Base-by-base conservation (phyloP, 208 protist genomes). In the Crithidia thermophila region DNA sequence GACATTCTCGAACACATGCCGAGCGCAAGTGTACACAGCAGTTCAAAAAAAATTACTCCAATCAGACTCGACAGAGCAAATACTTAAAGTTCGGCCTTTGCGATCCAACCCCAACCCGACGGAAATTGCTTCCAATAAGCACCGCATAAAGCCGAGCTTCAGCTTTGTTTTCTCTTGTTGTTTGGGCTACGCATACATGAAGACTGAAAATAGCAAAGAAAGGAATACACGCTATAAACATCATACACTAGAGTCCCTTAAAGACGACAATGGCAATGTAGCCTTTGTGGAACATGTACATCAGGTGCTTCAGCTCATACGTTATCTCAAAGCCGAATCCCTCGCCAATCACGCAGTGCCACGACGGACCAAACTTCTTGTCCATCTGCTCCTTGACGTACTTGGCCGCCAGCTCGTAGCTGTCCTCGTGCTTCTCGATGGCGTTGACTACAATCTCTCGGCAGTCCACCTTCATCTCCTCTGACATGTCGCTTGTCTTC, bases 301-400 rank as follows among this genome's bases (percentile, higher is more conserved):
- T 90, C 6, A 98, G 75, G 39, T 98, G 91, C 72, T 98, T 98
- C 79, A 94, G 84, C 72, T 98, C 91, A 58, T 97, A 95, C 13
- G 88, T 95, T 40, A 98, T 96, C 59, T 95, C 87, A 67, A 98
- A 98, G 6, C 93, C 93, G 52, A 97, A 98, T 14, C 95, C 95
- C 60, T 98, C 89, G 11, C 97, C 97, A 43, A 98, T 97, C n/a
- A 98, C 85, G 40, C 93, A 97, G 61, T 98, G 89, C 95, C 94
- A 98, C 4, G 85, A 92, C 10, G 86, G 75, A 28, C 95, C 95
- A 67, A 93, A 98, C 75, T 98, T 98, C 66, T 98, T 98, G 74
- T 98, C 95, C 94, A 98, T 98, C 58, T 90, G 84, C 67, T 97
- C 95, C 67, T 98, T 98, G 16, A 96, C 81, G 31, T 97, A 82